Evolutionary conservation across 306 rosid genomes (phyloP).

Genomic region (Cucumis melo): DNA sequence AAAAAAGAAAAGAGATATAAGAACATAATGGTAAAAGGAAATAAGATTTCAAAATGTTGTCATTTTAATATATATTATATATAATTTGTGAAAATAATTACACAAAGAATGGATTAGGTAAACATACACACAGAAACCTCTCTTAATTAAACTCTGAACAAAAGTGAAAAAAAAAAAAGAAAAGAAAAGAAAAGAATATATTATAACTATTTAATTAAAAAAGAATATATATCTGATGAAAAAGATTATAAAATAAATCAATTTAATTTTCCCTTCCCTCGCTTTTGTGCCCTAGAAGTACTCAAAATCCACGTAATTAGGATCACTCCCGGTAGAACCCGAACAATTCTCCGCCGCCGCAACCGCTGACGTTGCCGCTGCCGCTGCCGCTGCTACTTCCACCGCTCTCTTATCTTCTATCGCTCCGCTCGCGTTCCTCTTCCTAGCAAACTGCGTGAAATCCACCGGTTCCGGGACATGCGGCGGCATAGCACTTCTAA

Average conservation of each 20-base stretch:
- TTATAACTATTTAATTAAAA: not conserved
- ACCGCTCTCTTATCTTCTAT: conserved; percentile 19
- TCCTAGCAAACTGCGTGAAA: conserved; percentile 4
- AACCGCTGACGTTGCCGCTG: not conserved
- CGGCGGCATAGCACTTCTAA: conserved; percentile 8
- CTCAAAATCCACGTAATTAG: conserved; percentile 29
- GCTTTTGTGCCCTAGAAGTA: conserved; percentile 26
- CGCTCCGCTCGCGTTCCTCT: conserved; percentile 12
- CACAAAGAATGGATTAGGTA: not conserved
- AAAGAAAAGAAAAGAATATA: not conserved
- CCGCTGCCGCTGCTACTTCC: conserved; percentile 3
- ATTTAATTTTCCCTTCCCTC: not conserved
- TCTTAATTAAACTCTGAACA: not conserved
- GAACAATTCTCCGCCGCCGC: conserved; percentile 4
- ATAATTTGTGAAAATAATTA: not conserved
- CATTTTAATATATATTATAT: not conserved
- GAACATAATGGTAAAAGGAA: no score
- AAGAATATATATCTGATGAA: not conserved
- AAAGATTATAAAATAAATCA: not conserved
- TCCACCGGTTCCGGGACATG: conserved; percentile 8
- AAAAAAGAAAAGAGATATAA: no score
- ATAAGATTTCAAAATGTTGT: not conserved
- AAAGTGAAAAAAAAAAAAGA: not conserved
- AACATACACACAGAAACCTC: not conserved
- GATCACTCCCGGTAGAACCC: not conserved